Evolutionary conservation across 2,329 filamentous ascomycete genomes (phyloP), one percentile per base, ranked within the genome.

Genomic region (Penicillium sp.): DNA sequence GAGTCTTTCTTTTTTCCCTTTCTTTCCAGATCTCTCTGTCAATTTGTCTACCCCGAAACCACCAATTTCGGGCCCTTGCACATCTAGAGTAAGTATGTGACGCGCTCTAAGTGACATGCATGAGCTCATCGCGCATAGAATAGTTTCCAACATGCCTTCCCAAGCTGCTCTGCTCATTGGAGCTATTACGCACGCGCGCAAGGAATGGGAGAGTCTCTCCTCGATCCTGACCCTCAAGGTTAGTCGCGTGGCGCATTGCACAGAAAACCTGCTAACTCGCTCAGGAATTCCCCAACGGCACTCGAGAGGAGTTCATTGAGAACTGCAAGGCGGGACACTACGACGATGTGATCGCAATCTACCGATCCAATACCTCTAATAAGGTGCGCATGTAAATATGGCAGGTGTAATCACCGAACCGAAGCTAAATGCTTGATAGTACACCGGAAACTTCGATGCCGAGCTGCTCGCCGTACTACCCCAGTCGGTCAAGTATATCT

Each of bases 331-430:
- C 75, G n/a, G 83, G 82, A 39, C 72, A 80, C 45, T 86, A 82
- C 59, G 77, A 85, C 52, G 80, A 81, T 61, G 79, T 86, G 1
- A 76, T 82, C 29, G 84, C 75, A 1, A 78, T 86, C 48, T 86
- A 85, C 69, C 80, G 84, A 54, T 85, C 82, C 48, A 86, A 86
- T 66, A 74, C 77, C 37, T 85, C 82, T 8, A 83, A 79, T 27
- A 77, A 79, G 61, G 75, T 77, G 59, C 33, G 56, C 24, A 46
- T 41, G 37, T 13, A 13, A 1, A 24, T 14, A 10, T 39, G 22
- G 14, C 8, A 19, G 16, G 29, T 1, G 29, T 22, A 26, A 45
- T 11, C 24, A 14, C 14, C 3, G 16, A 7, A 31, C 29, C 4
- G 19, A 22, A 49, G 21, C 31, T 37, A 5, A 14, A 6, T 1